These are phyloP conservation scores for Aspergillus sp. DNA, from an alignment of 2,329 filamentous ascomycete species.

Conservation along the genomic window DNA sequence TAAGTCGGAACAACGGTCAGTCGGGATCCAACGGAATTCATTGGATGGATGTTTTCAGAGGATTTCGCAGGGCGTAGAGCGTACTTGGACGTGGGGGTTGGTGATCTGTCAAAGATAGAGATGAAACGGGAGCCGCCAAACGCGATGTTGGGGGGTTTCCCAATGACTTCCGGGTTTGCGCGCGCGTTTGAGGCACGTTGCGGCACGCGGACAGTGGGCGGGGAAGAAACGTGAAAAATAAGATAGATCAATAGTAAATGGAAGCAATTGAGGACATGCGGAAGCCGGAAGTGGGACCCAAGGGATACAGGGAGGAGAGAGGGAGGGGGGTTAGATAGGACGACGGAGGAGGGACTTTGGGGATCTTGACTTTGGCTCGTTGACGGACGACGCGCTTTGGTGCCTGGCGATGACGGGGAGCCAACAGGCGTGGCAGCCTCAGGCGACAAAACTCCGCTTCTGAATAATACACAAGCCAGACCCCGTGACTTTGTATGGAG, in stretches of 20 bases:
- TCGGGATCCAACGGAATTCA: neutral
- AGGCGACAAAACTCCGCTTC: conserved; percentile 2
- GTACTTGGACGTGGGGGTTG: conserved; percentile 21
- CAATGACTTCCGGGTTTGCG: conserved; percentile 13
- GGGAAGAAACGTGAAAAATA: neutral
- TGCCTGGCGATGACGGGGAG: conserved; percentile 20
- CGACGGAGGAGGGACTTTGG: conserved; percentile 5
- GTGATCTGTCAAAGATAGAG: conserved; percentile 6
- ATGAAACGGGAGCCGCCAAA: conserved; percentile 12
- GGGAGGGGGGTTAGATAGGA: conserved; percentile 8
- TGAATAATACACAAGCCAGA: too few relatives aligned
- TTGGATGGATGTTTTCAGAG: neutral
- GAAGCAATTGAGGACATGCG: neutral
- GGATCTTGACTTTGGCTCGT: conserved; percentile 8
- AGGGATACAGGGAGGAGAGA: conserved; percentile 5
- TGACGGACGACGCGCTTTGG: conserved; percentile 23
- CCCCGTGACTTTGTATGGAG: neutral
- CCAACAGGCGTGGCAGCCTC: conserved; percentile 4
- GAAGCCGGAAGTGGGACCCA: conserved; percentile 9
- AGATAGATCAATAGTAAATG: neutral
- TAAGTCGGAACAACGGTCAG: neutral
- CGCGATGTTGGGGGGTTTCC: conserved; percentile 15
- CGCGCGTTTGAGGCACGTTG: conserved; percentile 16
- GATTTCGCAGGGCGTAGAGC: neutral
- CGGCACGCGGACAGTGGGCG: neutral